Base-by-base conservation (phyloP, 2,329 filamentous ascomycete genomes). In the Xylaria sp. region DNA sequence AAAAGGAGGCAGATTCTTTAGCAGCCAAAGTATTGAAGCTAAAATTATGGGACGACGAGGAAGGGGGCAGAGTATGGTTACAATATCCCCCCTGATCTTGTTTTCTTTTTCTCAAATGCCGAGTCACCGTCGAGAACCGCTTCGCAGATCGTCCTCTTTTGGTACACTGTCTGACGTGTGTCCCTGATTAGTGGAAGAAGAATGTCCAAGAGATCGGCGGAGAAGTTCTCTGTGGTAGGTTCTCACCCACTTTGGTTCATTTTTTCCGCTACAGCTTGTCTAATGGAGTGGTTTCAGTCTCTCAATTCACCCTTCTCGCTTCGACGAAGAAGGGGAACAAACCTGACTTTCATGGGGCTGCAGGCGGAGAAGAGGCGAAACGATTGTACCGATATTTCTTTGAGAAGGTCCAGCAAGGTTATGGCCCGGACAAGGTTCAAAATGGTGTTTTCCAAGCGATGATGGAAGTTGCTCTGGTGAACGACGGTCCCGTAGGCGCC, bases 401-500 rank as follows among this genome's bases (percentile, higher is more conserved):
- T 74, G 83, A 87, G 59, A 92, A 92, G 74, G 89, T 98, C 49
- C 87, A 90, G 74, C 85, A 90, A 63, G 85, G 89, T 2, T 97
- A 98, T 79, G 80, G 83, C 5, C 80, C 87, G 6, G 92, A 93
- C 9, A 90, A 86, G 71, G 94, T 99, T 67, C 94, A 97, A 79
- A 91, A 99, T 78, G 96, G 97, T n/a, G 89, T 95, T 36, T 99
- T 99, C 80, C 95, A 97, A 78, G 96, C 96, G 59, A 97, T 97
- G 94, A 99, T 99, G 96, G 92, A 98, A 77, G 95, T 99, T 67
- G 92, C 92, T 58, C 82, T 97, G 36, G 90, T 97, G 59, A 98
- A 98, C 74, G 95, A 98, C 74, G 89, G 90, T 0, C 90, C 90
- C 63, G 89, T 91, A 78, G 75, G 83, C 65, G 17, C 26, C 10